Evolutionary conservation across 768 basidiomycete species (phyloP), one percentile per base, ranked within the genome.

Genomic region (Paxillus ammoniavirescens): DNA sequence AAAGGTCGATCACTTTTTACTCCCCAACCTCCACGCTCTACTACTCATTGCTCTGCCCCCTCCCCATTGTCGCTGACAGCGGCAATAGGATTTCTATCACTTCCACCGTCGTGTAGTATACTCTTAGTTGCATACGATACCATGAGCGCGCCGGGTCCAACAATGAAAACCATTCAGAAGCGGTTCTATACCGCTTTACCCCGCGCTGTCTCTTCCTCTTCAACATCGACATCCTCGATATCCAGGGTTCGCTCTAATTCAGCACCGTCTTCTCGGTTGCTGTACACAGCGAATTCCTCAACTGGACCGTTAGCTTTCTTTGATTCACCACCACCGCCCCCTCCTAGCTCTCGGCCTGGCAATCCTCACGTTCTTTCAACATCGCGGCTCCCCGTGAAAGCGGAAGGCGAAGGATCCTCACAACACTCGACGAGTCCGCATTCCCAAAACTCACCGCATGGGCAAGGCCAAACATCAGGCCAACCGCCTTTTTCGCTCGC

Each of bases 151-250:
- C 72, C 72, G 2, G 69, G 71, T 17, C 66, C 72, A 45, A 72
- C 77, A 58, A 79, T 78, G 73, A 76, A 76, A 69, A 75, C 75
- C 23, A 73, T 80, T 23, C 77, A 77, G 57, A 82, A 80, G 61
- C 76, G 79, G n/a, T 66, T 82, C 41, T 79, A 73, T 59, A 73
- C 72, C 17, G 77, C 73, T 60, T 76, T 49, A 30, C 74, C 73
- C 38, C 76, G 76, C 46, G 66, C 68, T 8, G 58, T 67, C 36
- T 47, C 53, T 31, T 60, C 58, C 8, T 49, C 64, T 13, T 63
- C 69, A 23, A 57, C 72, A 53, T 66, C 73, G 23, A 57, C 72
- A 4, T 55, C 62, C 3, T 61, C 63, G 55, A 65, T 64, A 49
- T 65, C 74, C 61, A 68, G 79, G 52, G 71, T 72, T 41, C 76